Conservation (phyloP, 108 stramenopile species). For the Cyclotella baltica region DNA sequence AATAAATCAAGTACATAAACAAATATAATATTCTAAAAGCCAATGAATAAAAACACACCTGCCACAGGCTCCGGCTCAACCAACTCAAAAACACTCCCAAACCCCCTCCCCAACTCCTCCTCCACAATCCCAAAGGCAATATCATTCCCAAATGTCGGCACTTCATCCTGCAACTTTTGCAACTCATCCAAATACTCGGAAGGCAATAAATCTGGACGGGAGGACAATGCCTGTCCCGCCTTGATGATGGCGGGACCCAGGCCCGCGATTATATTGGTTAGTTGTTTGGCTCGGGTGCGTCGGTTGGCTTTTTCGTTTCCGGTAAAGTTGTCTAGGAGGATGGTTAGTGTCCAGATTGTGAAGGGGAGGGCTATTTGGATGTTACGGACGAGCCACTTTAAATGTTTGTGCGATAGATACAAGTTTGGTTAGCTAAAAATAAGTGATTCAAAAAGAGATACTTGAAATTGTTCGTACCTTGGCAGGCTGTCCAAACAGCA, state of each 20-base stretch:
- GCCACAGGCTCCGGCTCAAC: constrained; percentile 88
- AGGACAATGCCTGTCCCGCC: constrained; percentile 92
- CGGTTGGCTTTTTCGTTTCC: constrained; percentile 59
- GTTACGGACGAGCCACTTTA: constrained; percentile 92
- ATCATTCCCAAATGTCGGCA: constrained; percentile 88
- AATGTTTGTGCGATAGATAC: background rate
- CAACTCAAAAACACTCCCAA: constrained; percentile 90
- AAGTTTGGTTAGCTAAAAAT: too few species aligned
- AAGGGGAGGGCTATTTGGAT: constrained; percentile 92
- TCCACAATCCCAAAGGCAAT: constrained; percentile 88
- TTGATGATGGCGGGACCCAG: constrained; percentile 97
- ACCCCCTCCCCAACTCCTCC: constrained; percentile 80
- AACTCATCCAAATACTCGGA: constrained; percentile 93
- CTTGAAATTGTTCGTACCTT: constrained; percentile 14
- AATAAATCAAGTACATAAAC: background rate
- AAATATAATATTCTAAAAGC: constrained; percentile 2
- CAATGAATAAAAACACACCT: constrained; percentile 35
- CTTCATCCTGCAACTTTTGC: constrained; percentile 96
- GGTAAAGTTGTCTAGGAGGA: constrained; percentile 76
- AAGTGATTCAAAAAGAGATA: background rate
- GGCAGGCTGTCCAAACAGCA: constrained; percentile 86
- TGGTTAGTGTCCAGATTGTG: constrained; percentile 79
- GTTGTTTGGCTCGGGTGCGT: constrained; percentile 73
- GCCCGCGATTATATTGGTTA: constrained; percentile 78
- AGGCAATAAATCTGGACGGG: constrained; percentile 93